Percentiles rank a stretch among this genome's conserved stretches.
phyloP scores from a whole-genome alignment of 495 filamentous ascomycete species.

The Penicillium arizonense region DNA sequence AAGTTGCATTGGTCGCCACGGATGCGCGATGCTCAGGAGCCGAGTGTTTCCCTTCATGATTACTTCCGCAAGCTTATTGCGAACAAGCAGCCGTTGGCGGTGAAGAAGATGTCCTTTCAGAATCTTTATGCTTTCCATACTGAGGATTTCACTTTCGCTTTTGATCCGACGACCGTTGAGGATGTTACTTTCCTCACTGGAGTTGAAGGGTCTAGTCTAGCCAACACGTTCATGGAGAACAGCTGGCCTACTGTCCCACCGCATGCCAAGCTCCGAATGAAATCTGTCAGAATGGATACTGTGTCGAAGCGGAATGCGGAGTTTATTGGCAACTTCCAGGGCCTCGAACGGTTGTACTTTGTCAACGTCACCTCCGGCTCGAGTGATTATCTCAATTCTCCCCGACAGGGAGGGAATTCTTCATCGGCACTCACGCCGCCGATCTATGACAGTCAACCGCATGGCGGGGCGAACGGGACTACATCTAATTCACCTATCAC shows the following conservation, averaged over 20 bases:
- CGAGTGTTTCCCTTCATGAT: constrained; percentile 50
- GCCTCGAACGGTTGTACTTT: constrained; percentile 47
- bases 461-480: constrained; percentile 11
- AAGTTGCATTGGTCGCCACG: constrained; percentile 61
- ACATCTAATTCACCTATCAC: constrained; percentile 21
- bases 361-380: constrained; percentile 36
- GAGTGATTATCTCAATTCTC: constrained; percentile 29
- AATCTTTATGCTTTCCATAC: constrained; percentile 58
- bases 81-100: constrained; percentile 38
- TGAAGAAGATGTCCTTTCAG: constrained; percentile 52
- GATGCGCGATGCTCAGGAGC: constrained; percentile 58
- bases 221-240: constrained; percentile 55
- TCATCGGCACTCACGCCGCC: constrained; percentile 32
- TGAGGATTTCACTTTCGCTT: constrained; percentile 38
- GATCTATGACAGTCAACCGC: constrained; percentile 11
- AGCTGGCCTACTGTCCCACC: constrained; percentile 42
- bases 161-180: constrained; percentile 41
- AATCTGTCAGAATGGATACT: constrained; percentile 41
- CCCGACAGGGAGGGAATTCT: constrained; percentile 14
- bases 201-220: constrained; percentile 34
- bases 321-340: constrained; percentile 35
- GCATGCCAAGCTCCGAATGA: constrained; percentile 27
- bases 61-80: constrained; percentile 56
- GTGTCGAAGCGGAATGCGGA: constrained; percentile 39
- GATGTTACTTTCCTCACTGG: constrained; percentile 54